Conservation (phyloP, 2,329 filamentous ascomycete species). For the Cladosporium sp. region DNA sequence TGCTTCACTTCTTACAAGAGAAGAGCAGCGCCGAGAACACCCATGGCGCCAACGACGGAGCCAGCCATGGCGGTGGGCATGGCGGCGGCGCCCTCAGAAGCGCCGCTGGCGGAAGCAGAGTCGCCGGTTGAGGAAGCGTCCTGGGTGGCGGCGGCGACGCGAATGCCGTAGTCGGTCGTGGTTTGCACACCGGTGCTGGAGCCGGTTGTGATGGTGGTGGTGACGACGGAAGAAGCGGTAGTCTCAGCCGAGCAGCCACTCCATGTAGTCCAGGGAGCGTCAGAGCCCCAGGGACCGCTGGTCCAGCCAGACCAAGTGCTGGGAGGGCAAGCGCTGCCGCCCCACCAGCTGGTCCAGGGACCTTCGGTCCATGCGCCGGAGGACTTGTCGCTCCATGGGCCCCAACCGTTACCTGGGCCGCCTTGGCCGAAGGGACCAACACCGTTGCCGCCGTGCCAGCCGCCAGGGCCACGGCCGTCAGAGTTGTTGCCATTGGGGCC, state of each 20-base stretch:
- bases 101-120: constrained; percentile 10
- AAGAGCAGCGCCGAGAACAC: constrained; percentile 29
- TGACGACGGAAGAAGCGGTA: constrained; percentile 27
- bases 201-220: constrained; percentile 27
- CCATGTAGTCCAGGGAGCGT: constrained; percentile 35
- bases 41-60: constrained; percentile 26
- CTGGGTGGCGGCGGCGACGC: constrained; percentile 25
- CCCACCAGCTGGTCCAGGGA: constrained; percentile 35
- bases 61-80: constrained; percentile 23
- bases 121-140: too few relatives aligned
- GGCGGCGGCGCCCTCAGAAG: constrained; percentile 20
- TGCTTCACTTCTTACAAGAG: constrained; percentile 30
- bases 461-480: constrained; percentile 9
- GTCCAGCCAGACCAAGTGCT: constrained; percentile 35
- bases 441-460: constrained; percentile 18
- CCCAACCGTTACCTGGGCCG: constrained; percentile 27
- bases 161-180: constrained; percentile 29
- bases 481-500: background rate
- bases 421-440: constrained; percentile 18
- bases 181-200: constrained; percentile 20
- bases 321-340: constrained; percentile 29
- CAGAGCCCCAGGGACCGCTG: constrained; percentile 26
- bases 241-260: constrained; percentile 30
- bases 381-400: constrained; percentile 26
- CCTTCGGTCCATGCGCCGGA: constrained; percentile 29